Percentiles rank a stretch among this genome's conserved stretches.
phyloP scores from a whole-genome alignment of 768 basidiomycete species.

The Clavulina sp. region DNA sequence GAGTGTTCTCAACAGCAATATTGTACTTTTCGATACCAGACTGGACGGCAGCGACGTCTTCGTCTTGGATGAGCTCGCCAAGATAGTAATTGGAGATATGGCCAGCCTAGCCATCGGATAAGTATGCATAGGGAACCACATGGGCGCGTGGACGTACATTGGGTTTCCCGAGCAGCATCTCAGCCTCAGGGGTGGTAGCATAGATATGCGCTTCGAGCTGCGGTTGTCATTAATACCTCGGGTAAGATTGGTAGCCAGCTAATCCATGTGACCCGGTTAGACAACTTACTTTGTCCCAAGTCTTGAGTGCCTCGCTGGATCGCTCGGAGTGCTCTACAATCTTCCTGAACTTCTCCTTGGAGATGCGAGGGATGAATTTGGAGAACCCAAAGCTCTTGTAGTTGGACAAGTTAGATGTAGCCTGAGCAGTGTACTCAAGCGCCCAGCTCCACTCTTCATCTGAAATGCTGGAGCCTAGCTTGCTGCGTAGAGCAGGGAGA shows the following conservation, averaged over 20 bases:
- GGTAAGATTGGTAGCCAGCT: neutral
- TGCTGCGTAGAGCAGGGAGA: constrained; percentile 32
- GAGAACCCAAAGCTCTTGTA: constrained; percentile 73
- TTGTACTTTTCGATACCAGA: constrained; percentile 53
- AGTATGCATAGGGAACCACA: neutral
- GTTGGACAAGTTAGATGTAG: constrained; percentile 29
- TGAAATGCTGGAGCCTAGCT: constrained; percentile 36
- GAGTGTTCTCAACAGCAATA: constrained; percentile 68
- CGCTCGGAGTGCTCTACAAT: constrained; percentile 47
- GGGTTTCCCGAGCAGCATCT: constrained; percentile 65
- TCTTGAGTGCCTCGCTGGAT: constrained; percentile 30
- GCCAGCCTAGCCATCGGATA: constrained; percentile 26
- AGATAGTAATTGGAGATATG: constrained; percentile 78
- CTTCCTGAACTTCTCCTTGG: constrained; percentile 40
- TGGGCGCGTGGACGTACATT: constrained; percentile 3
- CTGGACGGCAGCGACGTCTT: constrained; percentile 63
- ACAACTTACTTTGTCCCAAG: constrained; percentile 42
- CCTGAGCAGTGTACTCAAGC: constrained; percentile 55
- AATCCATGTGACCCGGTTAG: constrained; percentile 12
- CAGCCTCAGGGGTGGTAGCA: constrained; percentile 40
- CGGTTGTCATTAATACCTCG: neutral
- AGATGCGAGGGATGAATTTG: constrained; percentile 64
- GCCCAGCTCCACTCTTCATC: constrained; percentile 49
- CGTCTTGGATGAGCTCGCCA: constrained; percentile 45
- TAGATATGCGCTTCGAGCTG: constrained; percentile 68